Base-by-base conservation (phyloP, 495 filamentous ascomycete genomes). In the Delitschia confertaspora region DNA sequence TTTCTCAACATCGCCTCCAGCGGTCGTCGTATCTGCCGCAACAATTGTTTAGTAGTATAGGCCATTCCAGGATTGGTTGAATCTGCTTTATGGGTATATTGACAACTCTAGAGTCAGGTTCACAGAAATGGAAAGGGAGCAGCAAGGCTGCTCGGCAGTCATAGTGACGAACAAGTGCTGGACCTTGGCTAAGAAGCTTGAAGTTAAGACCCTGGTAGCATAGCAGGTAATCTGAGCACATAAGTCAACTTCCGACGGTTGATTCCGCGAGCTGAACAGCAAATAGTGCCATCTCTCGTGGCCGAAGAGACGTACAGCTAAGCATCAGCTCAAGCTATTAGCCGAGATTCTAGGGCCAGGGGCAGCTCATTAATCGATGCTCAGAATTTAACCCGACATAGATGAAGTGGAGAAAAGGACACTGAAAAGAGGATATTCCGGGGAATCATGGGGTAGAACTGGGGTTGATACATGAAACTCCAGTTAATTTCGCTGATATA, bases 321-420 rank as follows among this genome's bases (percentile, higher is more conserved):
- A 51, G 48, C 48, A 45, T 51, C 47, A 18, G 23, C 26, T 30
- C 48, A 51, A 51, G 48, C 41, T 37, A 39, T 51, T 51, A 51
- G 36, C 48, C 48, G 48, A 51, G 18, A 33, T 29, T 9, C 19
- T 11, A n/a, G 22, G 23, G n/a, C 33, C 23, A 36, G 37, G 5
- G 42, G n/a, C 36, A 27, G 44, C 25, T 25, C 33, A 39, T 47
- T 45, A 33, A 27, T 6, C 9, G 17, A 33, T 10, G 32, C 13
- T 17, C 13, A 30, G 18, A 29, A 45, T 46, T 51, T n/a, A 26
- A 34, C 29, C 48, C 33, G 41, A 41, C 25, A 22, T 39, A 32
- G 33, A 45, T 45, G 42, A 45, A 42, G 27, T 30, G 29, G 42
- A 32, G 40, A 34, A 25, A 32, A 31, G 2, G 30, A 11, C 3